A percentile compares a stretch with the other conserved stretches of the same genome.
Evolutionary conservation across 2,329 filamentous ascomycete genomes (phyloP).

Genomic region (Talaromyces piceae): DNA sequence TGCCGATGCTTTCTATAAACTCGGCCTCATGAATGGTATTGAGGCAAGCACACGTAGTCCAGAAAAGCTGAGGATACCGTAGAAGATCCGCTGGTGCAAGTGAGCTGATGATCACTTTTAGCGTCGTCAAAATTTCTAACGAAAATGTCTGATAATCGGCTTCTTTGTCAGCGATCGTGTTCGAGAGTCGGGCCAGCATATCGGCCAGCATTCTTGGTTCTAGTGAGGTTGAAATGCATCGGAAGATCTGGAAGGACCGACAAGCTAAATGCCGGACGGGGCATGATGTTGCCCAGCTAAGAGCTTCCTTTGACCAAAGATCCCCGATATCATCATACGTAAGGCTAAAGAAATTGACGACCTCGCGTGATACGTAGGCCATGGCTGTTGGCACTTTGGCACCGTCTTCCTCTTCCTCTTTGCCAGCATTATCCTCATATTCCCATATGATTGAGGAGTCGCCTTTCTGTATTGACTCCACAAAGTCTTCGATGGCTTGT

Average conservation of each 20-base stretch:
- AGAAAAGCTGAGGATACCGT: slow-evolving; percentile 92
- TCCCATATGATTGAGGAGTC: slow-evolving; percentile 83
- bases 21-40: slow-evolving; percentile 96
- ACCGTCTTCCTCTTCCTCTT: slow-evolving; percentile 60
- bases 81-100: slow-evolving; percentile 71
- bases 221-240: slow-evolving; percentile 82
- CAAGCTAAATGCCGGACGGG: slow-evolving; percentile 92
- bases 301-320: slow-evolving; percentile 79
- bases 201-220: slow-evolving; percentile 94
- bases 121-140: slow-evolving; percentile 91
- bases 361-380: slow-evolving; percentile 72
- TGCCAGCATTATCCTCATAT: slow-evolving; percentile 87
- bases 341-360: slow-evolving; percentile 77
- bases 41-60: slow-evolving; percentile 93
- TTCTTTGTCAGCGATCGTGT: slow-evolving; percentile 93
- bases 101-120: slow-evolving; percentile 85
- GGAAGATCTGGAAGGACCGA: slow-evolving; percentile 93
- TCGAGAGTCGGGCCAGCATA: slow-evolving; percentile 90
- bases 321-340: slow-evolving; percentile 82
- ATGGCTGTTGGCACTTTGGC: slow-evolving; percentile 82
- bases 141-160: slow-evolving; percentile 93
- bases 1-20: slow-evolving; percentile 82
- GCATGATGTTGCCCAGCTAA: slow-evolving; percentile 95
- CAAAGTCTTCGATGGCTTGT: slow-evolving; percentile 73
- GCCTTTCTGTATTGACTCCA: slow-evolving; percentile 78